Evolutionary conservation across 805 yeast genomes (phyloP).

Genomic region (Pichia rugopelliculosa): DNA sequence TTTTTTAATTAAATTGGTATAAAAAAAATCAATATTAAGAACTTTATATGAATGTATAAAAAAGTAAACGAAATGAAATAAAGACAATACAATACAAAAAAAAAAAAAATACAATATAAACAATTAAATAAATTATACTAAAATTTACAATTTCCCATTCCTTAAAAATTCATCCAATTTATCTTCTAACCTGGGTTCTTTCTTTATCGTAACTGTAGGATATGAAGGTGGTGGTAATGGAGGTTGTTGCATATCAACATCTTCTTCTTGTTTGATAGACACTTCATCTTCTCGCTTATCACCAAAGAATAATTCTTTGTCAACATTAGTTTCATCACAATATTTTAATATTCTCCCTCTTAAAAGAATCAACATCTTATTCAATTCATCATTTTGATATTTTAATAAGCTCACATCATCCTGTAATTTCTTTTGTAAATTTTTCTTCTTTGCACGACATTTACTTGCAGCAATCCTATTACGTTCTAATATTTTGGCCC

Average conservation of each 20-base stretch:
- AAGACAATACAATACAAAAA: not conserved
- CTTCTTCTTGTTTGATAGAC: not conserved
- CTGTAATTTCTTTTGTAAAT: conserved; percentile 61
- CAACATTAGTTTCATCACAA: not conserved
- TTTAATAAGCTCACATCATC: conserved; percentile 47
- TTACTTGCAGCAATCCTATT: conserved; percentile 93
- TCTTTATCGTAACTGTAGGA: not conserved
- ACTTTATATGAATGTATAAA: too few species aligned
- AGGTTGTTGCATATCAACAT: not conserved
- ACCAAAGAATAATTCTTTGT: not conserved
- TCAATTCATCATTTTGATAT: conserved; percentile 35
- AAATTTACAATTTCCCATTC: not conserved
- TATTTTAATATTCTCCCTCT: not conserved
- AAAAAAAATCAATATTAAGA: too few species aligned
- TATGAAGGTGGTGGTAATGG: not conserved
- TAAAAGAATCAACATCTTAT: conserved; percentile 24
- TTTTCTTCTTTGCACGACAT: conserved; percentile 89
- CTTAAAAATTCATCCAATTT: not conserved
- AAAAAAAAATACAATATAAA: too few species aligned
- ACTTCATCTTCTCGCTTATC: not conserved
- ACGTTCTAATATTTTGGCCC: conserved; percentile 74
- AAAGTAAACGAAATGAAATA: not conserved
- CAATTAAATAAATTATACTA: too few species aligned
- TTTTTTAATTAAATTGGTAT: too few species aligned
- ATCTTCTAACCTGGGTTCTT: not conserved